A percentile compares a stretch with the other conserved stretches of the same genome.
Evolutionary conservation across 306 rosid species (phyloP).

Genomic region (Castanospermum australe): DNA sequence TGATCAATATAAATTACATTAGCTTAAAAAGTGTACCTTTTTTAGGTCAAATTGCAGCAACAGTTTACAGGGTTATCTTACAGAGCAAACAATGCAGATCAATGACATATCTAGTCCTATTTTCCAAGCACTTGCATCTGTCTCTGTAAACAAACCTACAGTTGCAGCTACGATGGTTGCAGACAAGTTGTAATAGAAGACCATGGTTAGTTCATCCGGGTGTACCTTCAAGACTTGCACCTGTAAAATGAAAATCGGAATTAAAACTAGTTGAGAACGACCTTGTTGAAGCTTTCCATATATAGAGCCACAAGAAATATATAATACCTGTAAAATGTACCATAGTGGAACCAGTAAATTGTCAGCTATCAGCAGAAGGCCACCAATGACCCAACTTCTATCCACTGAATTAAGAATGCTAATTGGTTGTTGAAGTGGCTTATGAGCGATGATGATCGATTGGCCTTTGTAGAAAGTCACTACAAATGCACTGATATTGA

Average conservation of each 20-base stretch:
- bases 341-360: conserved; percentile 68
- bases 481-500: conserved; percentile 83
- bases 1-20: conserved; percentile 3
- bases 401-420: conserved; percentile 30
- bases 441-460: conserved; percentile 31
- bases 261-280: neutral
- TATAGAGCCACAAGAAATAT: neutral
- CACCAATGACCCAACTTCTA: conserved; percentile 64
- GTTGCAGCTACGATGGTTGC: conserved; percentile 51
- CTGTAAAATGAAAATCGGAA: conserved; percentile 39
- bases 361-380: conserved; percentile 63
- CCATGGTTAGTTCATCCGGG: conserved; percentile 71
- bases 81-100: conserved; percentile 73
- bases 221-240: conserved; percentile 75
- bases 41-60: neutral
- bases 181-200: conserved; percentile 58
- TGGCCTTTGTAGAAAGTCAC: conserved; percentile 80
- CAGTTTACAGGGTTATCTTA: conserved; percentile 39
- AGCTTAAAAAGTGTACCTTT: neutral
- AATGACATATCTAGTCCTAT: conserved; percentile 54
- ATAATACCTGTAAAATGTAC: conserved; percentile 71
- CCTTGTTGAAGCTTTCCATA: neutral
- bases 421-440: conserved; percentile 32
- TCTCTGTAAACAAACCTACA: conserved; percentile 54
- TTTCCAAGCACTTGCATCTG: conserved; percentile 72